phyloP scores from a whole-genome alignment of 1,284 basidiomycete genomes.

The Laetiporus sulphureus region DNA sequence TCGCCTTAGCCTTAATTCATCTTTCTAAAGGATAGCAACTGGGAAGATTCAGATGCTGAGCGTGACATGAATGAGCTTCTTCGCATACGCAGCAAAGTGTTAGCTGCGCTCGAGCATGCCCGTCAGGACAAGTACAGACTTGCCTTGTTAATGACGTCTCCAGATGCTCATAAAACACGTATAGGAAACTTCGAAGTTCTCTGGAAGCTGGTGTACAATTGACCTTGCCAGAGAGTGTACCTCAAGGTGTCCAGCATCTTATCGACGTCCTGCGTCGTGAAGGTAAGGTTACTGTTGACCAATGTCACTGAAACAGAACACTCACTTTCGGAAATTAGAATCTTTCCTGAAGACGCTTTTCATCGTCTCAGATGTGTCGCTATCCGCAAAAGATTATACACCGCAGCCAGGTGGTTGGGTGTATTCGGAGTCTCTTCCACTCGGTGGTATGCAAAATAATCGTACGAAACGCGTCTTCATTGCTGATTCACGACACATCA shows the following conservation, averaged over 20 bases:
- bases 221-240: slow-evolving; percentile 20
- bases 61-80: slow-evolving; percentile 57
- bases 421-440: slow-evolving; percentile 34
- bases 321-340: slow-evolving; percentile 39
- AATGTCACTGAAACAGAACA: no score
- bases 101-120: slow-evolving; percentile 63
- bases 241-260: slow-evolving; percentile 35
- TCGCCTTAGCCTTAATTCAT: no score
- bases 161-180: not conserved
- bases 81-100: slow-evolving; percentile 45
- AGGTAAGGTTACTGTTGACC: slow-evolving; percentile 29
- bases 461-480: no score
- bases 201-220: slow-evolving; percentile 57
- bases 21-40: no score
- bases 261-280: slow-evolving; percentile 47
- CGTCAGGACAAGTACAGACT: slow-evolving; percentile 57
- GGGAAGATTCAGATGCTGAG: slow-evolving; percentile 47
- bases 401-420: slow-evolving; percentile 38
- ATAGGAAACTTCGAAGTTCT: slow-evolving; percentile 63
- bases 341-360: slow-evolving; percentile 63
- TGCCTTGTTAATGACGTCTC: slow-evolving; percentile 1
- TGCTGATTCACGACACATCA: no score
- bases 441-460: slow-evolving; percentile 44
- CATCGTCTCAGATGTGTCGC: slow-evolving; percentile 64
- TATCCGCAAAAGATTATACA: slow-evolving; percentile 36